Evolutionary conservation across 352 stramenopile species (phyloP).

Genomic region (Pythium phragmiticola): DNA sequence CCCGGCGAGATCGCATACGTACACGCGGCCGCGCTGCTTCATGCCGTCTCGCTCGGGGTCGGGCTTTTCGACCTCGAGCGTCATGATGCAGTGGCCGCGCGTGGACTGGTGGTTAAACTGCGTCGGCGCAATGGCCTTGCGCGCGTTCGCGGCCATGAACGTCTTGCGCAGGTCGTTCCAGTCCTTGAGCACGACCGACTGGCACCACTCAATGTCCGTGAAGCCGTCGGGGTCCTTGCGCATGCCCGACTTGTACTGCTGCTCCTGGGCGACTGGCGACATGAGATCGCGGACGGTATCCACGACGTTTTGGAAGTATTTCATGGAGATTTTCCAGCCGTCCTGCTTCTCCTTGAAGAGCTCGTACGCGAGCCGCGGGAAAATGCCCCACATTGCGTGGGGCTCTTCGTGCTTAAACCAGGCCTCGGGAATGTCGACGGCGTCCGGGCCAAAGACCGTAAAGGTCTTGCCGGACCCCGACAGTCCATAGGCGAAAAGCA

Average conservation of each 20-base stretch:
- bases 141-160: constrained; percentile 91
- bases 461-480: constrained; percentile 93
- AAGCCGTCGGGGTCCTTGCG: constrained; percentile 93
- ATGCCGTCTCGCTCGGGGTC: constrained; percentile 88
- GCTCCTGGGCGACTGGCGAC: constrained; percentile 90
- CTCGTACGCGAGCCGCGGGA: constrained; percentile 91
- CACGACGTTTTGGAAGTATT: constrained; percentile 97
- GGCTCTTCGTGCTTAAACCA: constrained; percentile 93
- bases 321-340: constrained; percentile 97
- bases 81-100: constrained; percentile 95
- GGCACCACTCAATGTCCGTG: constrained; percentile 95
- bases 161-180: constrained; percentile 92
- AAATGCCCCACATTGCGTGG: constrained; percentile 90
- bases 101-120: constrained; percentile 96
- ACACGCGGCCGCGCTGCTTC: constrained; percentile 89
- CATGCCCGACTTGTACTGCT: constrained; percentile 95
- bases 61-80: constrained; percentile 92
- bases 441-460: constrained; percentile 93
- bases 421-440: constrained; percentile 90
- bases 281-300: constrained; percentile 95
- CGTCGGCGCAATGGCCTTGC: constrained; percentile 92
- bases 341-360: constrained; percentile 94
- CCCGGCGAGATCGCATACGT: constrained; percentile 93
- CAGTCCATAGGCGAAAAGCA: constrained; percentile 93
- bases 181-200: constrained; percentile 89